Percentiles rank a stretch among this genome's conserved stretches.
phyloP scores from a whole-genome alignment of 208 protist genomes.

The Trypanosoma brucei region DNA sequence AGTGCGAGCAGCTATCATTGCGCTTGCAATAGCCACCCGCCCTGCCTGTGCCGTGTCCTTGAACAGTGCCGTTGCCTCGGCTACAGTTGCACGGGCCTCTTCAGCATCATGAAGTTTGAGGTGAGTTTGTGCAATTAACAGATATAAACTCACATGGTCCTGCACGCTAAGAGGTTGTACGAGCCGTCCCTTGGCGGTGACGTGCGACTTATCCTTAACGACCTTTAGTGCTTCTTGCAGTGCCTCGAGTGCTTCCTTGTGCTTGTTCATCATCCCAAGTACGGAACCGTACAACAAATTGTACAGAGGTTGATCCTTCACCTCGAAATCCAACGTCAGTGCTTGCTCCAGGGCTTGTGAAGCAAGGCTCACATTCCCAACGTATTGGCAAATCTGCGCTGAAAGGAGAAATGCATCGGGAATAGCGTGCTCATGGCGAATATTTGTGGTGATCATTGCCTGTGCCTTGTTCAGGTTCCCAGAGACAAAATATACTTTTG shows the following conservation, averaged over 20 bases:
- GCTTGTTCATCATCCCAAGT: constrained; percentile 56
- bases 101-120: constrained; percentile 71
- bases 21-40: constrained; percentile 73
- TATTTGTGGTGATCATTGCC: constrained; percentile 50
- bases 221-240: constrained; percentile 47
- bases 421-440: constrained; percentile 70
- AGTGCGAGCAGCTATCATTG: constrained; percentile 80
- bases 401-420: constrained; percentile 86
- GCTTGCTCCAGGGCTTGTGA: constrained; percentile 85
- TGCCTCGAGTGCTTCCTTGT: constrained; percentile 60
- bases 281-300: constrained; percentile 89
- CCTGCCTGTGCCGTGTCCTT: constrained; percentile 63
- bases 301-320: constrained; percentile 90
- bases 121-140: constrained; percentile 81
- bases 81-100: constrained; percentile 61
- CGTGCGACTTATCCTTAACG: constrained; percentile 16
- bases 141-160: constrained; percentile 83
- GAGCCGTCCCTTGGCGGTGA: constrained; percentile 36
- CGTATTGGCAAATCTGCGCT: constrained; percentile 86
- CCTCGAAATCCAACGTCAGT: constrained; percentile 89
- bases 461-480: constrained; percentile 77
- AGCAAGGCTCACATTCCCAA: constrained; percentile 78
- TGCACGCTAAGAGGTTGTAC: constrained; percentile 71
- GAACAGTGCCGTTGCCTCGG: constrained; percentile 59
- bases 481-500: constrained; percentile 74